These are phyloP conservation scores for Pythium sp. DNA, from an alignment of 352 stramenopile genomes.

Conservation along the genomic window DNA sequence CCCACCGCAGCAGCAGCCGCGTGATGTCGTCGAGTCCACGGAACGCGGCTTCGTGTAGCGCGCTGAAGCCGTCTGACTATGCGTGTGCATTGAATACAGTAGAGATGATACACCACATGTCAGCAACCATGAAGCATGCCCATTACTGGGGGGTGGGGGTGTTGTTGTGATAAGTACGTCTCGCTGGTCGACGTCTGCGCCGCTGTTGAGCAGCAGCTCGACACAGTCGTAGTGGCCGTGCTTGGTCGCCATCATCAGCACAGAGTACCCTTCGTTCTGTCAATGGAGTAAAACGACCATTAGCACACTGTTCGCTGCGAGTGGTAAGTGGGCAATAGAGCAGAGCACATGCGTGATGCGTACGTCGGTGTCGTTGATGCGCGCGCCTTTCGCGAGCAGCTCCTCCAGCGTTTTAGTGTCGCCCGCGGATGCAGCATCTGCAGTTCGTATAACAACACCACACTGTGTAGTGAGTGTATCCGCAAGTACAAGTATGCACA, in stretches of 20 bases:
- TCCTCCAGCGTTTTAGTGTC: slow-evolving; percentile 31
- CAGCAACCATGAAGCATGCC: neutral
- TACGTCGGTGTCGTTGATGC: slow-evolving; percentile 60
- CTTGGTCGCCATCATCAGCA: slow-evolving; percentile 54
- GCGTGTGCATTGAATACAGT: no score
- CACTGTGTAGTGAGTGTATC: neutral
- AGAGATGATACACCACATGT: no score
- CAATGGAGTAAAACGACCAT: no score
- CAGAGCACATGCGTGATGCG: neutral
- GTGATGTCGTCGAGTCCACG: slow-evolving; percentile 57
- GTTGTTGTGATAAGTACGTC: slow-evolving; percentile 30
- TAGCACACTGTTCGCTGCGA: no score
- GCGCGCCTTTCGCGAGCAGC: slow-evolving; percentile 42
- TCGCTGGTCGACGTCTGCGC: slow-evolving; percentile 57
- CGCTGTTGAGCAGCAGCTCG: slow-evolving; percentile 46
- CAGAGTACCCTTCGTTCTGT: slow-evolving; percentile 54
- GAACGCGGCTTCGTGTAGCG: slow-evolving; percentile 69
- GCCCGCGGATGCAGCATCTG: slow-evolving; percentile 45
- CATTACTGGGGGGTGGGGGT: neutral
- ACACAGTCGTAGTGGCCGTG: slow-evolving; percentile 51
- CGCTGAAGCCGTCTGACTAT: slow-evolving; percentile 69
- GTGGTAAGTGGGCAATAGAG: neutral
- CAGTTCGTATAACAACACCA: neutral
- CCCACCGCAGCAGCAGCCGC: slow-evolving; percentile 45
- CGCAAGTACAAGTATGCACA: neutral